Evolutionary conservation across 1,284 basidiomycete genomes (phyloP), one percentile per base, ranked within the genome.

Genomic region (Psilocybe mexicana): DNA sequence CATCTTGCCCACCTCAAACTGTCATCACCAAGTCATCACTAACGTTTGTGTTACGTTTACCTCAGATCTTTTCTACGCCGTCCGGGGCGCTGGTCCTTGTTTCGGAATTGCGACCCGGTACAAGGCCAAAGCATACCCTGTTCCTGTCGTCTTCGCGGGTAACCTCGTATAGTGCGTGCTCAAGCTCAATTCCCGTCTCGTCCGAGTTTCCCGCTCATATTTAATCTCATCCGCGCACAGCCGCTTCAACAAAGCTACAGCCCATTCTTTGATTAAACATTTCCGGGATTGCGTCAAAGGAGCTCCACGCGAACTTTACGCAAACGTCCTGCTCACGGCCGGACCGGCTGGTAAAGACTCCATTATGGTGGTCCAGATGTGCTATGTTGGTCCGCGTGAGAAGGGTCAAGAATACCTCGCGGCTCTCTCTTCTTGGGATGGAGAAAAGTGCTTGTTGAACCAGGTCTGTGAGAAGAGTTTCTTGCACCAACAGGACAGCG

Each of bases 271-370:
- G 36, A 87, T 96, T 69, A 90, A 88, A 63, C 94, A 96, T 72
- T 94, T 94, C 78, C 86, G 94, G 28, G 94, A 96, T 72, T 95
- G 93, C 68, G 83, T 96, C 74, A 96, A 96, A 68, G 85, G 86
- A 36, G 89, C 91, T 3, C 92, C 93, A 12, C 82, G 88, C 25
- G 87, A 93, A 67, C 82, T 96, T 14, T 96, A 96, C 71, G 88
- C 91, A 36, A 96, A 96, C 69, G 84, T 94, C 42, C 83, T 96
- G 56, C 81, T 96, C 55, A 96, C 94, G 0, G 93, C 94, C 0
- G 94, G 93, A 18, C 90, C 94, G 5, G 84, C 83, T 11, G 85
- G 85, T 52, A 82, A 89, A 65, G 88, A 92, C 64, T 92, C 90
- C 12, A 83, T 96, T 25, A 83, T 94, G 55, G 91, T 96, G 47